Base-by-base conservation (phyloP, 148 eudicot species). In the Vaccinium myrtillus region DNA sequence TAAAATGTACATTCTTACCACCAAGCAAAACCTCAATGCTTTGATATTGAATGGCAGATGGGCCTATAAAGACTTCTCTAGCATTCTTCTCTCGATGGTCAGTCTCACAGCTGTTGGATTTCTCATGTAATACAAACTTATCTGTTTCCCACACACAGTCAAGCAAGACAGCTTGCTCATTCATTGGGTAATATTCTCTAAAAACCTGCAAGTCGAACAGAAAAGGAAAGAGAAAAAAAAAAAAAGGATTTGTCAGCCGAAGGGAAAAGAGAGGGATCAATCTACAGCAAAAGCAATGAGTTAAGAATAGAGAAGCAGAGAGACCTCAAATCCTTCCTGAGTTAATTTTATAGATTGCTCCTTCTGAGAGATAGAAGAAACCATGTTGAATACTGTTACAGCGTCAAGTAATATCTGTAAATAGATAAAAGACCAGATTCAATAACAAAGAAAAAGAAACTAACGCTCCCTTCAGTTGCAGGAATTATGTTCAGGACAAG, bases 291-390 rank as follows among this genome's bases (percentile, higher is more conserved):
- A 85, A 48, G 23, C 56, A 71, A 46, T 19, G 15, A 43, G 78
- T 79, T 30, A 46, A 5, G 19, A 51, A 49, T 61, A 56, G 32
- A 84, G 39, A 70, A 55, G 82, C 36, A 79, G 15, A 77, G 49
- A 61, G n/a, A 93, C 99, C 95, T 95, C 99, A 59, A 94, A 76
- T 83, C 98, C 96, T 77, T 92, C 91, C 85, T 94, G 98, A 87
- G 91, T 90, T 74, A 97, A 82, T 86, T 95, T 95, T 27, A 95
- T 88, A 14, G 95, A 90, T 71, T 97, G 99, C 84, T 93, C 90
- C 89, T 87, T 93, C 73, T 89, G 95, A 85, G 99, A 90, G 80
- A 94, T 80, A 46, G 93, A 88, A 85, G 91, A 91, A 85, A 92
- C 93, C 83, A 86, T 86, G 78, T 93, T 95, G 89, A 88, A 97